Conservation (phyloP, 495 filamentous ascomycete genomes). For the Jackrogersella minutella region DNA sequence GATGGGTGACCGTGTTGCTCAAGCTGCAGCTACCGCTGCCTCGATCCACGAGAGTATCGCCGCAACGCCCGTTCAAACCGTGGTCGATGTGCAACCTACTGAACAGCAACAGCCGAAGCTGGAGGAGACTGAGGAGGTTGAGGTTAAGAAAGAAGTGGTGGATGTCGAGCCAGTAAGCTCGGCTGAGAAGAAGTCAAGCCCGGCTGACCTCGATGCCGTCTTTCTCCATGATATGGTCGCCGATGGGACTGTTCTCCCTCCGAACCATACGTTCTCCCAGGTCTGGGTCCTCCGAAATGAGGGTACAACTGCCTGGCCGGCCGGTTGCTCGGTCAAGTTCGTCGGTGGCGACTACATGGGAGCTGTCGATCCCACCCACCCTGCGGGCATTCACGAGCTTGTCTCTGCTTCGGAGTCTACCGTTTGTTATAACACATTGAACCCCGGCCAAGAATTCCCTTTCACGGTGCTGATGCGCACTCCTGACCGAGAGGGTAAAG, state of each 20-base stretch:
- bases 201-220: conserved; percentile 68
- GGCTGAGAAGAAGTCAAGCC: conserved; percentile 39
- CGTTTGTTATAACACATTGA: conserved; percentile 70
- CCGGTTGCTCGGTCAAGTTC: conserved; percentile 88
- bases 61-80: conserved; percentile 72
- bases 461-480: conserved; percentile 89
- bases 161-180: conserved; percentile 30
- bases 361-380: conserved; percentile 78
- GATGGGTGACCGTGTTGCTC: conserved; percentile 72
- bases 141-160: conserved; percentile 49
- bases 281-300: conserved; percentile 92
- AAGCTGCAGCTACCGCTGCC: conserved; percentile 60
- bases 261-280: conserved; percentile 80
- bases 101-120: conserved; percentile 40
- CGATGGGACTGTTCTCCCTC: conserved; percentile 76
- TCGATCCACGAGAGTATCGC: conserved; percentile 58
- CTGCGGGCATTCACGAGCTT: conserved; percentile 75
- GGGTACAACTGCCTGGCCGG: conserved; percentile 81
- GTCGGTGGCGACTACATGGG: conserved; percentile 96
- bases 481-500: conserved; percentile 72
- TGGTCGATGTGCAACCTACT: conserved; percentile 73
- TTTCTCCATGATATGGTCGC: conserved; percentile 80
- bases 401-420: conserved; percentile 81
- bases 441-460: conserved; percentile 73
- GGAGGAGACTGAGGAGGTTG: conserved; percentile 45